Base-by-base conservation (phyloP, 768 basidiomycete genomes). In the Amylocystis lapponica region DNA sequence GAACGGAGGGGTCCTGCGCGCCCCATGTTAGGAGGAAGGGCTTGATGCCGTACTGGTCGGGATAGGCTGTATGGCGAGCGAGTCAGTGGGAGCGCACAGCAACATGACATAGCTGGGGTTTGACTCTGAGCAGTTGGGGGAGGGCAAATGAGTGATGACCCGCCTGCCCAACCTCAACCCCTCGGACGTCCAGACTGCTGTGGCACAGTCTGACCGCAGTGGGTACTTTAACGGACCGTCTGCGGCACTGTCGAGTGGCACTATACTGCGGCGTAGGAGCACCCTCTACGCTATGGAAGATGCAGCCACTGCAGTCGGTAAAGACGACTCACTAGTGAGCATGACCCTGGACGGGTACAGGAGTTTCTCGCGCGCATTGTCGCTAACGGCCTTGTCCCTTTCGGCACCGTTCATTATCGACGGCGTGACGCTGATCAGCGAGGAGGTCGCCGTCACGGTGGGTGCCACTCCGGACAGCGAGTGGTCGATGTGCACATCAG, bases 41-140 rank as follows among this genome's bases (percentile, higher is more conserved):
- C 29, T 74, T 68, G 58, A 94, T 90, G 7, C 90, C 90, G 57
- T 88, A 81, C 57, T 96, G 92, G 56, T 86, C 87, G n/a, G 94
- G 92, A 61, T 96, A 95, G 2, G 91, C 71, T 76, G 48, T 19
- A 41, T 7, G 36, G 17, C 3, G 37, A 30, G 17, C 32, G 21
- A n/a, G 14, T 39, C 35, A 41, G 44, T 36, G 32, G 31, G 21
- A 21, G 13, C 13, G 27, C 17, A 14, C 19, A 25, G 39, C 31
- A 39, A 13, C 27, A 48, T 31, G n/a, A n/a, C n/a, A n/a, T n/a
- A n/a, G n/a, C n/a, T n/a, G n/a, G n/a, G n/a, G n/a, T n/a, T n/a
- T n/a, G n/a, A n/a, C n/a, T n/a, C n/a, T n/a, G n/a, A n/a, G n/a
- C n/a, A n/a, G n/a, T n/a, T n/a, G n/a, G n/a, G n/a, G n/a, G n/a